Conservation (phyloP, 768 basidiomycete genomes). For the Astraeus odoratus region DNA sequence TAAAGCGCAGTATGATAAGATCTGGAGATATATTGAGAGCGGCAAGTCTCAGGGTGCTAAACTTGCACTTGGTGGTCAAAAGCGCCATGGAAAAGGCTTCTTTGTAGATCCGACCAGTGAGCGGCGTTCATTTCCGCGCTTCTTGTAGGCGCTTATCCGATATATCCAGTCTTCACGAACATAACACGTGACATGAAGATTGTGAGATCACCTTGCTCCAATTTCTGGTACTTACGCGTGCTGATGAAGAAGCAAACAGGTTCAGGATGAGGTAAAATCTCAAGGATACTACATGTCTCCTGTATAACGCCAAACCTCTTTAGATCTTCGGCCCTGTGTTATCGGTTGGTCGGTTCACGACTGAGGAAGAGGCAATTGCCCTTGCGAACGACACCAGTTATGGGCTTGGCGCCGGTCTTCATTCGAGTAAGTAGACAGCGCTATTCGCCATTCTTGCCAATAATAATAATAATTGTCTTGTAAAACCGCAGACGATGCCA, state of each 20-base stretch:
- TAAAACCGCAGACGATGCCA: constrained; percentile 56
- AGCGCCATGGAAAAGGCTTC: constrained; percentile 71
- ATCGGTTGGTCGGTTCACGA: constrained; percentile 72
- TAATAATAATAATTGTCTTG: constrained; percentile 2
- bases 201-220: constrained; percentile 36
- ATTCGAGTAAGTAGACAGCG: constrained; percentile 56
- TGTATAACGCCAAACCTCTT: constrained; percentile 6
- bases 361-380: constrained; percentile 79
- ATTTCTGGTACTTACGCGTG: constrained; percentile 15
- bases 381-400: constrained; percentile 87
- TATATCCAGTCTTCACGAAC: constrained; percentile 74
- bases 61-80: constrained; percentile 70
- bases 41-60: constrained; percentile 84
- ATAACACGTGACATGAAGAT: constrained; percentile 80
- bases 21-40: constrained; percentile 83
- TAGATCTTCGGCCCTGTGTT: constrained; percentile 96
- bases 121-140: constrained; percentile 21
- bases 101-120: constrained; percentile 86
- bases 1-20: constrained; percentile 76
- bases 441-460: neutral
- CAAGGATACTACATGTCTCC: constrained; percentile 3
- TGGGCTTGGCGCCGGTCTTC: constrained; percentile 87
- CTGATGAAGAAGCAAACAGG: constrained; percentile 16
- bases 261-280: constrained; percentile 24
- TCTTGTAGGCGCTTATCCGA: constrained; percentile 4